Conservation (phyloP, 1,284 basidiomycete species). For the Ganoderma sinense region DNA sequence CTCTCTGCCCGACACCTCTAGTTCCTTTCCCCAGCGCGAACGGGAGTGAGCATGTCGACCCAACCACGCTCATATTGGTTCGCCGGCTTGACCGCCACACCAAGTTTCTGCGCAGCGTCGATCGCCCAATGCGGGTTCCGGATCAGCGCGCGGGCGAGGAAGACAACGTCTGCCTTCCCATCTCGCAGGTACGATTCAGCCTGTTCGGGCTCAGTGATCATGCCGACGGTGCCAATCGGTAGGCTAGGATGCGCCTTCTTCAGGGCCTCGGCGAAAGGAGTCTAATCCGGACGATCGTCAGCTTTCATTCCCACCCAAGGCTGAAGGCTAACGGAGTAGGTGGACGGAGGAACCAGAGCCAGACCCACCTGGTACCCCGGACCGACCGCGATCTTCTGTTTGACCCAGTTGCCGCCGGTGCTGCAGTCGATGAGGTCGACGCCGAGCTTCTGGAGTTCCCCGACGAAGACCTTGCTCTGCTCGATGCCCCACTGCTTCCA, state of each 20-base stretch:
- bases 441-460: slow-evolving; percentile 65
- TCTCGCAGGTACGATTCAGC: slow-evolving; percentile 73
- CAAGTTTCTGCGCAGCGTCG: slow-evolving; percentile 61
- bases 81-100: slow-evolving; percentile 65
- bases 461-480: slow-evolving; percentile 70
- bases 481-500: slow-evolving; percentile 82
- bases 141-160: slow-evolving; percentile 72
- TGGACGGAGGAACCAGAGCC: neutral
- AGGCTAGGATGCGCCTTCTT: slow-evolving; percentile 69
- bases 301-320: neutral
- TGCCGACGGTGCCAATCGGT: slow-evolving; percentile 72
- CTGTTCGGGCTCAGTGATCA: slow-evolving; percentile 71
- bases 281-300: slow-evolving; percentile 44
- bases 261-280: slow-evolving; percentile 74
- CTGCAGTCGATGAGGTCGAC: slow-evolving; percentile 80
- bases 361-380: slow-evolving; percentile 71
- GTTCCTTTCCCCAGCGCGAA: slow-evolving; percentile 16
- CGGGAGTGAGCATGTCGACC: slow-evolving; percentile 51
- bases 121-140: slow-evolving; percentile 66
- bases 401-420: slow-evolving; percentile 70
- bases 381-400: slow-evolving; percentile 63
- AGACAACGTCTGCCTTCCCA: slow-evolving; percentile 74
- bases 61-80: slow-evolving; percentile 74
- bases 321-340: neutral
- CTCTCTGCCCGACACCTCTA: slow-evolving; percentile 7